Percentiles rank a stretch among this genome's conserved stretches.
Conservation (phyloP, 2,329 filamentous ascomycete genomes). For the Neoarthrinium moseri region DNA sequence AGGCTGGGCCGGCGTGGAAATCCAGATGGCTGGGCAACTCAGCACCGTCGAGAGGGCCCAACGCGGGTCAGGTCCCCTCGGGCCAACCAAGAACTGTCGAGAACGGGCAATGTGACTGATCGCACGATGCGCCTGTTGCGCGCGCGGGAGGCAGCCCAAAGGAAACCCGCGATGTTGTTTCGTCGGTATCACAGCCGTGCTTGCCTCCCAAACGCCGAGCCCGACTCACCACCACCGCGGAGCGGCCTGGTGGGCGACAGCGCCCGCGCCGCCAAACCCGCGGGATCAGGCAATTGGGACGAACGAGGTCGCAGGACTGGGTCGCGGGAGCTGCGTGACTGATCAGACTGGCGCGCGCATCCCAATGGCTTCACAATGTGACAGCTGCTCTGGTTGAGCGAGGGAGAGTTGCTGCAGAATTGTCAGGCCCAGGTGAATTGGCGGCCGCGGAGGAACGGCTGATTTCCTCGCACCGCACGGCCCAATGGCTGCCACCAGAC, state of each 20-base stretch:
- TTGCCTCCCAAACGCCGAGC: conserved; percentile 1
- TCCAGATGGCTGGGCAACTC: conserved; percentile 9
- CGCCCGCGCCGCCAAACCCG: conserved; percentile 9
- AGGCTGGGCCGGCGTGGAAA: conserved; percentile 9
- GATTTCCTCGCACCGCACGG: neutral
- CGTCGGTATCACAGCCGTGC: too few species aligned
- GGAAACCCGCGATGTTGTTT: too few species aligned
- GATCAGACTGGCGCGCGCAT: neutral
- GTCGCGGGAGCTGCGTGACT: neutral
- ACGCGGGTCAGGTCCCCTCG: neutral
- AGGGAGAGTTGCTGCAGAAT: neutral
- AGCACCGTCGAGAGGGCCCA: too few species aligned
- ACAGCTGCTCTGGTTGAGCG: neutral
- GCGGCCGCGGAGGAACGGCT: neutral
- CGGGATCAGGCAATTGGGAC: conserved; percentile 6
- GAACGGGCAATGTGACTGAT: neutral
- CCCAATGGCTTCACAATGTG: conserved; percentile 5
- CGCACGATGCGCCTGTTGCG: neutral
- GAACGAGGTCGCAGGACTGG: neutral
- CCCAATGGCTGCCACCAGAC: neutral
- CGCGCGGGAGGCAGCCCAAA: too few species aligned
- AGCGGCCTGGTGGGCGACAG: conserved; percentile 6
- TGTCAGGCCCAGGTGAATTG: neutral
- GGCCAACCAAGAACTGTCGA: neutral
- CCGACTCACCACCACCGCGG: conserved; percentile 2